phyloP scores from a whole-genome alignment of 352 stramenopile genomes.

The Pythium dissotocum region DNA sequence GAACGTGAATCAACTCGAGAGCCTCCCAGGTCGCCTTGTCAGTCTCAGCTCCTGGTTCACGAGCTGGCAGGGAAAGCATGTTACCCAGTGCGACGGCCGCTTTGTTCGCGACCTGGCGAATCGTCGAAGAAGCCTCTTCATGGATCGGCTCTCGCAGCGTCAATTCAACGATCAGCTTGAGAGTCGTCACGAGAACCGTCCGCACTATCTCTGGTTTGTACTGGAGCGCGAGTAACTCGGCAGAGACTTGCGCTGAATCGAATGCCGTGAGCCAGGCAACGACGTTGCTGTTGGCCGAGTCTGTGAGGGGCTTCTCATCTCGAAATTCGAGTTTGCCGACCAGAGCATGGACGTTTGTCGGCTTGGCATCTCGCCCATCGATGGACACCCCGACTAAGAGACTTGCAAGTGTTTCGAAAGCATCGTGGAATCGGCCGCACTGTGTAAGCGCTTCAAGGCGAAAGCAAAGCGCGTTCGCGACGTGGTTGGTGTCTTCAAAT shows the following conservation, averaged over 20 bases:
- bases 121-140: slow-evolving; percentile 35
- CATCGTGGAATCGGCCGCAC: slow-evolving; percentile 55
- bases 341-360: not conserved
- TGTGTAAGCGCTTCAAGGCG: slow-evolving; percentile 52
- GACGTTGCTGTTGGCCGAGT: slow-evolving; percentile 15
- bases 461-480: slow-evolving; percentile 52
- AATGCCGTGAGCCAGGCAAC: slow-evolving; percentile 22
- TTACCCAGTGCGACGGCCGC: not conserved
- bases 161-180: slow-evolving; percentile 13
- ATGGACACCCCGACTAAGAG: slow-evolving; percentile 32
- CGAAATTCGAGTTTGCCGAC: slow-evolving; percentile 23
- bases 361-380: slow-evolving; percentile 1
- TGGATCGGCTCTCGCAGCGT: slow-evolving; percentile 40
- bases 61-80: not conserved
- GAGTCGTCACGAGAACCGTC: slow-evolving; percentile 15
- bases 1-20: slow-evolving; percentile 7
- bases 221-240: slow-evolving; percentile 6
- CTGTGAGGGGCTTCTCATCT: slow-evolving; percentile 19
- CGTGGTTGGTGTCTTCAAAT: slow-evolving; percentile 49
- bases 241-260: slow-evolving; percentile 17
- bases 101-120: slow-evolving; percentile 19
- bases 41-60: not conserved
- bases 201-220: slow-evolving; percentile 8
- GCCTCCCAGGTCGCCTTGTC: slow-evolving; percentile 7
- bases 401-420: slow-evolving; percentile 34